These are phyloP conservation scores for Diplocarpon rosae DNA, from an alignment of 2,329 filamentous ascomycete species.

Conservation along the genomic window DNA sequence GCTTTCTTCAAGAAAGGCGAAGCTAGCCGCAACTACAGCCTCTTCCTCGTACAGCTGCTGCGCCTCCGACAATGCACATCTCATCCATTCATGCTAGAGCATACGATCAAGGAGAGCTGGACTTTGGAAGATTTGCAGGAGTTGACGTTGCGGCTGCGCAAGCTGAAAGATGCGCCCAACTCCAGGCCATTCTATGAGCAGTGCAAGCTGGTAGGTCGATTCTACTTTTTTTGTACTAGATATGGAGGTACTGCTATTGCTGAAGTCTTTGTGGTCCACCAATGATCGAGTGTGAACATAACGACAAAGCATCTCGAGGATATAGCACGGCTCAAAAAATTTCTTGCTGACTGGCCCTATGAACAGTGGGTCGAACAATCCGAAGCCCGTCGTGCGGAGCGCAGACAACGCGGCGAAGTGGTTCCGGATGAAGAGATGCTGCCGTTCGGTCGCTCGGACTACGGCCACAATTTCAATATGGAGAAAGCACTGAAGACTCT, in stretches of 20 bases:
- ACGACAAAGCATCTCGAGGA: no score
- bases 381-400: not conserved
- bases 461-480: slow-evolving; percentile 26
- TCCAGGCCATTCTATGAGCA: slow-evolving; percentile 21
- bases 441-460: slow-evolving; percentile 20
- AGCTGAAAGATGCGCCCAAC: not conserved
- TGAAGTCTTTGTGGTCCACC: no score
- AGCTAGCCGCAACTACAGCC: slow-evolving; percentile 14
- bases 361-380: slow-evolving; percentile 7
- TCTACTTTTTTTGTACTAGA: not conserved
- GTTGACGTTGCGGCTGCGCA: slow-evolving; percentile 10
- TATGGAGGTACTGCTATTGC: not conserved
- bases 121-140: slow-evolving; percentile 19
- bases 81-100: slow-evolving; percentile 26
- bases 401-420: slow-evolving; percentile 1
- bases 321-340: not conserved
- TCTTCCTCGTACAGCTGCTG: slow-evolving; percentile 25
- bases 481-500: slow-evolving; percentile 24
- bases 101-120: slow-evolving; percentile 24
- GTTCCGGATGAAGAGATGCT: slow-evolving; percentile 3
- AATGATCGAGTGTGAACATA: no score
- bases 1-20: slow-evolving; percentile 15
- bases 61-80: slow-evolving; percentile 25
- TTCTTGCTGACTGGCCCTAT: not conserved
- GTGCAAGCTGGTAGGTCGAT: slow-evolving; percentile 14